phyloP scores from a whole-genome alignment of 176 grass and related monocot species.

The Rhipidocladum racemiflorum region DNA sequence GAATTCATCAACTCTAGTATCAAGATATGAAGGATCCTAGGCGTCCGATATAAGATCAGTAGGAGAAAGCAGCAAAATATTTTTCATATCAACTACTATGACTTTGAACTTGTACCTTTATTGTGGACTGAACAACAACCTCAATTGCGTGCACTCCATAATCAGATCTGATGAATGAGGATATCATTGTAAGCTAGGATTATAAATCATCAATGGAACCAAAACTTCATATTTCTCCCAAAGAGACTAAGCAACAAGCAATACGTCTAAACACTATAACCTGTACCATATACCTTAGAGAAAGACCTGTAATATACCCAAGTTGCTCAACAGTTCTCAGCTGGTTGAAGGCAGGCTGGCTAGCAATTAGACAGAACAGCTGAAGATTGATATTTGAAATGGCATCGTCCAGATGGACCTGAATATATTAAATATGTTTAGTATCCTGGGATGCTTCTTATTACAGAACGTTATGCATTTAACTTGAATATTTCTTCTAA shows the following conservation, averaged over 20 bases:
- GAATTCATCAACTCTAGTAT: slow-evolving; percentile 79
- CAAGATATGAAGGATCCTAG: slow-evolving; percentile 75
- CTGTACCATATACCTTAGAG: slow-evolving; percentile 51
- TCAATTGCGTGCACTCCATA: slow-evolving; percentile 63
- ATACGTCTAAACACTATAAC: neutral
- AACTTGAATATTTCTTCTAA: neutral
- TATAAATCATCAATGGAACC: slow-evolving; percentile 5
- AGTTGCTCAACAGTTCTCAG: slow-evolving; percentile 90
- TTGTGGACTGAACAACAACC: slow-evolving; percentile 77
- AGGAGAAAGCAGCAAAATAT: slow-evolving; percentile 15
- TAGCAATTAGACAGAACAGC: slow-evolving; percentile 71
- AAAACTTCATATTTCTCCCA: slow-evolving; percentile 9
- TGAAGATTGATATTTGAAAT: slow-evolving; percentile 68
- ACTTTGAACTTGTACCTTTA: slow-evolving; percentile 54
- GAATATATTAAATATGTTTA: slow-evolving; percentile 38
- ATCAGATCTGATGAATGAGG: slow-evolving; percentile 45
- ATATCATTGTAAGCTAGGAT: slow-evolving; percentile 13
- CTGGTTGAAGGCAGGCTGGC: slow-evolving; percentile 84
- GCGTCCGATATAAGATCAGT: slow-evolving; percentile 25
- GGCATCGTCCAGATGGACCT: slow-evolving; percentile 83
- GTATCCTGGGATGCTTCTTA: slow-evolving; percentile 1
- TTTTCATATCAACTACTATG: neutral
- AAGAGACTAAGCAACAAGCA: slow-evolving; percentile 13
- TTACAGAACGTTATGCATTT: neutral
- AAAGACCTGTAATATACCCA: slow-evolving; percentile 73